These are phyloP conservation scores for Schizothecium vesticola DNA, from an alignment of 495 filamentous ascomycete genomes.

Conservation along the genomic window DNA sequence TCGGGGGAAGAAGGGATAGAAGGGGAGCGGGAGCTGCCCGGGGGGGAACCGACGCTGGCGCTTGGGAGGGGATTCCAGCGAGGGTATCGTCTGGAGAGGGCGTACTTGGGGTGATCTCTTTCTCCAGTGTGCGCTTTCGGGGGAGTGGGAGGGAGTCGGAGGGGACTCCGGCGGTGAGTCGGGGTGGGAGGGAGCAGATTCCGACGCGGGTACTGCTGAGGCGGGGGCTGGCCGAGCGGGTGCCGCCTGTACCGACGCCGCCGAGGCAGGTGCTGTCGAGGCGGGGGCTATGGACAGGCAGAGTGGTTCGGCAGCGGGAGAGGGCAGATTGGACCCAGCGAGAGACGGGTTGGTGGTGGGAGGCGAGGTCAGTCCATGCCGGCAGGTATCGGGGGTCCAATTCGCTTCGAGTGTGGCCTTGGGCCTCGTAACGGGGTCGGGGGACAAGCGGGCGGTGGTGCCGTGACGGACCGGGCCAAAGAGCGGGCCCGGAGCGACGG, in stretches of 20 bases:
- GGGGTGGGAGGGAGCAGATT: background rate
- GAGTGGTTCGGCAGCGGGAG: background rate
- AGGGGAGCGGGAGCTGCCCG: slow-evolving; percentile 24
- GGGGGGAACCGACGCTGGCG: slow-evolving; percentile 24
- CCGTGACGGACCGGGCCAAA: slow-evolving; percentile 8
- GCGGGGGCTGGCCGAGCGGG: background rate
- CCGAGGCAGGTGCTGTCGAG: background rate
- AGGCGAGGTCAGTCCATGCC: slow-evolving; percentile 22
- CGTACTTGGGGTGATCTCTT: slow-evolving; percentile 16
- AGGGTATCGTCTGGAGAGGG: slow-evolving; percentile 1
- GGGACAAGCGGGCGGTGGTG: background rate
- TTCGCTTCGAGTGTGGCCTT: slow-evolving; percentile 1
- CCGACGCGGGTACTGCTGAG: background rate
- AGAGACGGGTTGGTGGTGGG: slow-evolving; percentile 5
- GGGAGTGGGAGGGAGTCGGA: background rate
- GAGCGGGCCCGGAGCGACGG: slow-evolving; percentile 11
- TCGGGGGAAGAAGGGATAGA: slow-evolving; percentile 16
- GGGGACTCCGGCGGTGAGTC: background rate
- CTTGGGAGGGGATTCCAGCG: slow-evolving; percentile 21
- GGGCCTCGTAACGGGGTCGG: slow-evolving; percentile 4
- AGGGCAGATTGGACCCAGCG: background rate
- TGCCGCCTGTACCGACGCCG: background rate
- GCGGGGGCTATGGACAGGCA: background rate
- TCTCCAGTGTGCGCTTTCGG: background rate
- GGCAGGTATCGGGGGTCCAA: slow-evolving; percentile 12